Evolutionary conservation across 2,329 filamentous ascomycete genomes (phyloP), one percentile per base, ranked within the genome.

Genomic region (Oidium heveae): DNA sequence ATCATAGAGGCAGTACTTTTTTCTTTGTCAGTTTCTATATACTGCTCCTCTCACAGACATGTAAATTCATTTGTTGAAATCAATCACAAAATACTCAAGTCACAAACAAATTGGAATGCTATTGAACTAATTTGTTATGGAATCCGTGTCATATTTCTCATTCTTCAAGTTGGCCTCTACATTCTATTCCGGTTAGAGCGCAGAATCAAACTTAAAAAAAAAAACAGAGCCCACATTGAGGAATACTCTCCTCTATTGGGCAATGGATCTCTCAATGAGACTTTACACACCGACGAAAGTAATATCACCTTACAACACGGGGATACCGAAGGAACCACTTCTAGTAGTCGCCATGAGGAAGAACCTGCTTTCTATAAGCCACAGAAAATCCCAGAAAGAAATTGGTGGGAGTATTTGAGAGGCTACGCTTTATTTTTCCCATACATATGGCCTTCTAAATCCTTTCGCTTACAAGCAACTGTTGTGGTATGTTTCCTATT

Each of bases 391-490:
- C 88, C 86, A 2, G 84, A 84, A 61, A 86, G 84, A 60, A 91
- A 81, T 54, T 98, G 91, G 91, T 94, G 84, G 79, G 88, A 96
- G 65, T 98, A 98, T 66, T 71, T 95, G 57, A 80, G 82, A 59
- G 87, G 89, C 49, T 98, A 96, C 67, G 84, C 82, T 13, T 73
- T 95, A 53, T 95, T 98, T 69, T 93, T 96, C 66, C 89, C 88
- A 0, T 98, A 96, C 65, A 77, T 96, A 56, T 98, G 91, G 91
- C 91, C 91, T 0, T 83, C 80, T 62, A 89, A 89, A 63, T 80
- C 86, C 53, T 70, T 73, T 43, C 75, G 72, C 59, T 72, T 98
- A 55, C 82, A 95, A 69, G 59, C 86, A 24, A 75, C 88, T 55
- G 86, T 95, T 20, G 66, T 93, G 20, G 62, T 87, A 51, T 96